Evolutionary conservation across 352 stramenopile species (phyloP).

Genomic region (Phytophthora hibernalis): DNA sequence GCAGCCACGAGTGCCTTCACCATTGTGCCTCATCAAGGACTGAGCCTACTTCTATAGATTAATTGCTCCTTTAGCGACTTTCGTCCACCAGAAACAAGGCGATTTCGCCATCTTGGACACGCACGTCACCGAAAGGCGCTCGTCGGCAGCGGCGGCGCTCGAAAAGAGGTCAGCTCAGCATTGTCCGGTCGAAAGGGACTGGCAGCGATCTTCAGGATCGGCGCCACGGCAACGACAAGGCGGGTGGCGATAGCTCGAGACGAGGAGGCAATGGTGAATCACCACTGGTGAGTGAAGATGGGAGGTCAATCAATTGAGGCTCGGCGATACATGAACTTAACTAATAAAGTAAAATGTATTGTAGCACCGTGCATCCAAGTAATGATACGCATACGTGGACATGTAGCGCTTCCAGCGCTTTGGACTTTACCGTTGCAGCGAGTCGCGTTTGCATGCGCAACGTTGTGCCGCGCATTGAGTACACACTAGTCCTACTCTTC

Average conservation of each 20-base stretch:
- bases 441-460: constrained; percentile 3
- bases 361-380: too few relatives aligned
- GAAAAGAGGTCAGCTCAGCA: constrained; percentile 34
- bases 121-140: constrained; percentile 42
- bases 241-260: background rate
- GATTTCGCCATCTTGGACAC: constrained; percentile 43
- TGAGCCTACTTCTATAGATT: too few relatives aligned
- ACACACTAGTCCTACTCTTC: background rate
- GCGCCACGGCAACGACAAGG: background rate
- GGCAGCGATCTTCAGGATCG: constrained; percentile 26
- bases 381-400: too few relatives aligned
- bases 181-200: constrained; percentile 26
- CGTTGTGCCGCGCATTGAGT: constrained; percentile 1
- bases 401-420: too few relatives aligned
- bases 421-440: background rate
- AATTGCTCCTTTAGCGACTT: too few relatives aligned
- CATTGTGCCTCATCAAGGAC: too few relatives aligned
- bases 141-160: background rate
- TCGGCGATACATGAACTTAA: too few relatives aligned
- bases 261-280: background rate
- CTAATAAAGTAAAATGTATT: too few relatives aligned
- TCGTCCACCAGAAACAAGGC: constrained; percentile 37
- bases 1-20: too few relatives aligned
- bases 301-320: too few relatives aligned
- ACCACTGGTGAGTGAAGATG: background rate